Percentiles rank a stretch among this genome's conserved stretches.
These are phyloP conservation scores for Senna tora DNA, from an alignment of 306 rosid species.

Conservation along the genomic window DNA sequence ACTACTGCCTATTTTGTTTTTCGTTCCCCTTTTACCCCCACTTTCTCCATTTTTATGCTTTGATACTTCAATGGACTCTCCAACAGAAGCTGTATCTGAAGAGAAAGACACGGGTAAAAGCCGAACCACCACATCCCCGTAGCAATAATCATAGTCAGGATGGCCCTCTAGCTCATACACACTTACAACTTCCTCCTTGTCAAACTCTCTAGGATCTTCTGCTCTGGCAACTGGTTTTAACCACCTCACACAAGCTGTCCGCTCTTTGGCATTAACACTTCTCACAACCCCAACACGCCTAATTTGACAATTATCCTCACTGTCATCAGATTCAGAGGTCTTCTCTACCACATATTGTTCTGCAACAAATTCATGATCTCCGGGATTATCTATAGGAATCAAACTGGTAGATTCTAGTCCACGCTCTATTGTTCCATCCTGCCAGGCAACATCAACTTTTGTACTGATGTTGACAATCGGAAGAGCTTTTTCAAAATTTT, in stretches of 20 bases:
- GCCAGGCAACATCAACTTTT: slow-evolving; percentile 92
- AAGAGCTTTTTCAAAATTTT: slow-evolving; percentile 88
- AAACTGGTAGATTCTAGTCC: slow-evolving; percentile 62
- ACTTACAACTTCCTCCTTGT: slow-evolving; percentile 87
- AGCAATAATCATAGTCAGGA: slow-evolving; percentile 96
- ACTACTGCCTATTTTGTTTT: slow-evolving; percentile 37
- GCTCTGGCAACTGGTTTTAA: slow-evolving; percentile 73
- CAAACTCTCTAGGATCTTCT: slow-evolving; percentile 91
- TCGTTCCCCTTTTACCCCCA: slow-evolving; percentile 44
- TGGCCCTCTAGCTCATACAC: slow-evolving; percentile 98
- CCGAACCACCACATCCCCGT: slow-evolving; percentile 97
- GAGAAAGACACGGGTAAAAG: slow-evolving; percentile 68
- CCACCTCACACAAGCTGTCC: slow-evolving; percentile 94
- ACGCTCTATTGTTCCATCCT: slow-evolving; percentile 72
- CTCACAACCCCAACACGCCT: slow-evolving; percentile 94
- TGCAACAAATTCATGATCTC: slow-evolving; percentile 97
- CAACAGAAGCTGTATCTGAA: slow-evolving; percentile 49
- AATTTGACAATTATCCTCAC: slow-evolving; percentile 60
- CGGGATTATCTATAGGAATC: slow-evolving; percentile 89
- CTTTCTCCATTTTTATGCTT: slow-evolving; percentile 50
- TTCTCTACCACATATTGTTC: slow-evolving; percentile 97
- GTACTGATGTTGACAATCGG: slow-evolving; percentile 80
- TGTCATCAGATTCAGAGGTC: slow-evolving; percentile 81
- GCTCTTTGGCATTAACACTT: slow-evolving; percentile 92
- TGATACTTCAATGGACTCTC: slow-evolving; percentile 52